Percentiles rank a stretch among this genome's conserved stretches.
phyloP scores from a whole-genome alignment of 805 yeast genomes.

The Yamadazyma insecticola region DNA sequence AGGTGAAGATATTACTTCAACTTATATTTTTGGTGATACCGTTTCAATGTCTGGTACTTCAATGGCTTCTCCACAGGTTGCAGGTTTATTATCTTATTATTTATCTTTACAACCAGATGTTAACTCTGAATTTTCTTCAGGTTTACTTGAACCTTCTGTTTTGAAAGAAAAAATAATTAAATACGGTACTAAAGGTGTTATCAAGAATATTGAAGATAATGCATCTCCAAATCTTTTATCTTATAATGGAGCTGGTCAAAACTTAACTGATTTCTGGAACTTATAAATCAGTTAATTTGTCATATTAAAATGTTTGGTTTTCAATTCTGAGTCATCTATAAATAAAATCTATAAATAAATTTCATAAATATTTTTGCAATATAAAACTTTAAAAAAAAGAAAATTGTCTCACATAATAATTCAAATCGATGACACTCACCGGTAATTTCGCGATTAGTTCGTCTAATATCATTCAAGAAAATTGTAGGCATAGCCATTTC shows the following conservation, averaged over 20 bases:
- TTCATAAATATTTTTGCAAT: no score
- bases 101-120: constrained; percentile 51
- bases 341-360: no score
- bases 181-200: constrained; percentile 45
- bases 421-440: no score
- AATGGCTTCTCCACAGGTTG: constrained; percentile 60
- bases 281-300: constrained; percentile 1
- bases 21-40: constrained; percentile 54
- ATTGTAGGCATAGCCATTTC: no score
- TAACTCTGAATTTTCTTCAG: constrained; percentile 43
- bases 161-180: constrained; percentile 50
- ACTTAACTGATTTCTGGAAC: constrained; percentile 49
- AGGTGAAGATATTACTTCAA: constrained; percentile 51
- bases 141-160: constrained; percentile 46
- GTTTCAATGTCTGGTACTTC: constrained; percentile 58
- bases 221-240: constrained; percentile 60
- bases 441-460: no score
- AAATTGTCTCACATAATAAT: no score
- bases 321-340: no score
- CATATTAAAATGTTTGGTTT: no score
- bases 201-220: constrained; percentile 38
- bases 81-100: constrained; percentile 53
- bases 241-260: constrained; percentile 57
- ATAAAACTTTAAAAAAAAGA: no score
- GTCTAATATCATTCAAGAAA: no score